Conservation (phyloP, 148 eudicot genomes). For the Vaccinium darrowii region DNA sequence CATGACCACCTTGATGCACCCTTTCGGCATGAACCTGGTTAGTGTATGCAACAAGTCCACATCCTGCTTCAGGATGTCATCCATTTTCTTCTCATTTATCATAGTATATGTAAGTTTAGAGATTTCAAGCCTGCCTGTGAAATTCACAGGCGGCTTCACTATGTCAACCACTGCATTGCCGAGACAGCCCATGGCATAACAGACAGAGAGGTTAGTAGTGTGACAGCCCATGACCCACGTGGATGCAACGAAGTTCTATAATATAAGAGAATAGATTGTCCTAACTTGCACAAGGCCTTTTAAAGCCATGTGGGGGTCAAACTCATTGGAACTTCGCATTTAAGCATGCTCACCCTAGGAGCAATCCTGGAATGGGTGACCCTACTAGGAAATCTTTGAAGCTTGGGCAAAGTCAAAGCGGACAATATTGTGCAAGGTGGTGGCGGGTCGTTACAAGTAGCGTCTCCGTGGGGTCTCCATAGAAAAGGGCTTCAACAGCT, state of each 20-base stretch:
- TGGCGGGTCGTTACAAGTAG: too few relatives aligned
- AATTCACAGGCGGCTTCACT: slow-evolving; percentile 26
- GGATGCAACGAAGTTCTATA: too few relatives aligned
- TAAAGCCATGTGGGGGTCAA: too few relatives aligned
- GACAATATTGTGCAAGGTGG: too few relatives aligned
- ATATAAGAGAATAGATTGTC: too few relatives aligned
- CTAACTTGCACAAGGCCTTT: too few relatives aligned
- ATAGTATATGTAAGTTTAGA: slow-evolving; percentile 32
- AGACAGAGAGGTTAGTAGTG: neutral
- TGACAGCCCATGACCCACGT: too few relatives aligned
- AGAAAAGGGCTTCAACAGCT: slow-evolving; percentile 24
- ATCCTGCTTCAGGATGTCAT: slow-evolving; percentile 30
- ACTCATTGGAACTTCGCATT: too few relatives aligned
- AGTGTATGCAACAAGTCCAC: slow-evolving; percentile 34
- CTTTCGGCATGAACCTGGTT: slow-evolving; percentile 46
- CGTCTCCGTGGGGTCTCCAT: slow-evolving; percentile 3
- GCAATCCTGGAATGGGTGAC: too few relatives aligned
- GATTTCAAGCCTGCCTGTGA: slow-evolving; percentile 41
- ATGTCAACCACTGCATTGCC: slow-evolving; percentile 33
- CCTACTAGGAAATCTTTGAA: too few relatives aligned
- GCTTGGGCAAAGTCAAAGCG: too few relatives aligned
- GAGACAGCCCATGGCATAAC: slow-evolving; percentile 14
- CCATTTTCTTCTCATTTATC: slow-evolving; percentile 28
- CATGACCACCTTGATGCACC: slow-evolving; percentile 46
- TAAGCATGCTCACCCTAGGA: too few relatives aligned